phyloP scores from a whole-genome alignment of 768 basidiomycete species.

The Lactifluus echinatus region DNA sequence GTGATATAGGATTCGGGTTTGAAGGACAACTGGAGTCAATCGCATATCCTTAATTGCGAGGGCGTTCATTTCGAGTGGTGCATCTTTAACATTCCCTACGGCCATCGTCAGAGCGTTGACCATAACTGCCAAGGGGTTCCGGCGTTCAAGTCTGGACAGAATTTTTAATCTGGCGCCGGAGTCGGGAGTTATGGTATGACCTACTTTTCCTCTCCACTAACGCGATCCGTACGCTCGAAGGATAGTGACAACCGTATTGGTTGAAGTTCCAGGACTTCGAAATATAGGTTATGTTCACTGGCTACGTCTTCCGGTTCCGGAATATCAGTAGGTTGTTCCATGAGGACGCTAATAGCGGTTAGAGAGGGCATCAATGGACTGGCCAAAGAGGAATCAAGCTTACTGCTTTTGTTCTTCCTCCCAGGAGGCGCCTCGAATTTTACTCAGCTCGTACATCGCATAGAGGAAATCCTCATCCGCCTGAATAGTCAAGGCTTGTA shows the following conservation, averaged over 20 bases:
- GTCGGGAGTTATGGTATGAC: conserved; percentile 21
- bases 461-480: conserved; percentile 97
- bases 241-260: conserved; percentile 89
- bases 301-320: conserved; percentile 61
- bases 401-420: conserved; percentile 71
- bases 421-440: conserved; percentile 89
- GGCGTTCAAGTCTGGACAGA: conserved; percentile 52
- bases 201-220: conserved; percentile 91
- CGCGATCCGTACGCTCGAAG: conserved; percentile 93
- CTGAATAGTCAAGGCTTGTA: conserved; percentile 92
- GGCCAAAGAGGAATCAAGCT: conserved; percentile 24
- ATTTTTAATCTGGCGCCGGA: neutral
- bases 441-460: conserved; percentile 82
- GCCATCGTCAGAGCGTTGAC: conserved; percentile 96
- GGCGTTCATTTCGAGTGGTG: conserved; percentile 89
- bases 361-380: neutral
- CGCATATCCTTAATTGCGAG: conserved; percentile 93
- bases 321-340: conserved; percentile 57
- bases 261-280: conserved; percentile 90
- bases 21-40: conserved; percentile 73
- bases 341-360: conserved; percentile 47
- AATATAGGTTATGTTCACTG: conserved; percentile 78
- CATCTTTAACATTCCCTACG: conserved; percentile 93
- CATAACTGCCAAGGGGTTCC: conserved; percentile 88
- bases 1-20: conserved; percentile 78